These are phyloP conservation scores for Termitomyces sp. DNA, from an alignment of 768 basidiomycete species.

Conservation along the genomic window DNA sequence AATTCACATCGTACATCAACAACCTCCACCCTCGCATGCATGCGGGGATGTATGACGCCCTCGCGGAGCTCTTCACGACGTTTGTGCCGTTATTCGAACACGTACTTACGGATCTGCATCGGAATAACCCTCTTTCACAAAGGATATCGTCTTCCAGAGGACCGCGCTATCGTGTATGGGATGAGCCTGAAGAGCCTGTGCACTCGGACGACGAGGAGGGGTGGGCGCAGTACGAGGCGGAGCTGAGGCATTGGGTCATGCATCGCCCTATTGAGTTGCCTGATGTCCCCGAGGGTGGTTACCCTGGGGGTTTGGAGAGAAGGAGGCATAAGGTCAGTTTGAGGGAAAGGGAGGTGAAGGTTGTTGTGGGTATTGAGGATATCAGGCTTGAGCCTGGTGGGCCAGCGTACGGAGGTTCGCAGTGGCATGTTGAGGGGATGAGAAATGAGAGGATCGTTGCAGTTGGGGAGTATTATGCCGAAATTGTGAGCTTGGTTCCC, in stretches of 20 bases:
- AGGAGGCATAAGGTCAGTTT: constrained; percentile 36
- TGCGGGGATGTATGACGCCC: constrained; percentile 21
- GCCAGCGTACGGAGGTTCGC: constrained; percentile 28
- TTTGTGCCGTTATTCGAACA: constrained; percentile 51
- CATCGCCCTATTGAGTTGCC: constrained; percentile 42
- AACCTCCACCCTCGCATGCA: constrained; percentile 38
- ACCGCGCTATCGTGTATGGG: constrained; percentile 40
- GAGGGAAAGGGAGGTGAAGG: constrained; percentile 34
- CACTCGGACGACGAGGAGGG: constrained; percentile 47
- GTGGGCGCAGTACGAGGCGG: constrained; percentile 39
- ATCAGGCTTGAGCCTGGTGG: constrained; percentile 33
- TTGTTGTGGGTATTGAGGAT: constrained; percentile 39
- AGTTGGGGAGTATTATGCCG: constrained; percentile 37
- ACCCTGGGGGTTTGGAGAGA: constrained; percentile 42
- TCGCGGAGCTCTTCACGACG: constrained; percentile 23
- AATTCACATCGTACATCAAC: constrained; percentile 51
- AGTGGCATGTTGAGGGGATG: constrained; percentile 55
- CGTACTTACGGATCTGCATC: constrained; percentile 47
- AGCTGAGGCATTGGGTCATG: constrained; percentile 40
- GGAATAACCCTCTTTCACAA: constrained; percentile 40
- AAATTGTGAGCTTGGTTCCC: constrained; percentile 28
- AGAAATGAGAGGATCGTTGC: constrained; percentile 48
- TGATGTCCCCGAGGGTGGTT: constrained; percentile 39
- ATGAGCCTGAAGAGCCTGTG: constrained; percentile 47
- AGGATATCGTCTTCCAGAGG: constrained; percentile 33